A percentile compares a stretch with the other conserved stretches of the same genome.
Evolutionary conservation across 116 monocot species (phyloP).

Genomic region (Posidonia oceanica): DNA sequence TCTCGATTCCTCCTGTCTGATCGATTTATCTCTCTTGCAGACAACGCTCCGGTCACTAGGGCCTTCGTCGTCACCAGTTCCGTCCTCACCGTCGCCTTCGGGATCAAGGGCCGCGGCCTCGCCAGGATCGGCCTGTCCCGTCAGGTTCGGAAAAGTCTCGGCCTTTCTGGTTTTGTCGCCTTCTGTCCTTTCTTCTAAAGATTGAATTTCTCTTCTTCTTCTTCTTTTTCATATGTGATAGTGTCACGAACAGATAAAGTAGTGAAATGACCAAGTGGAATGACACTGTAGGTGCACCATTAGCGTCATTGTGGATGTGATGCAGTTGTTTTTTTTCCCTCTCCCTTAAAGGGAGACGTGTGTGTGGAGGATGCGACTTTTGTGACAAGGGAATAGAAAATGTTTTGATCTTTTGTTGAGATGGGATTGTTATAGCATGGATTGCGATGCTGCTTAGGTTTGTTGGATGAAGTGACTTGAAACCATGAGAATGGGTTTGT

Average conservation of each 20-base stretch:
- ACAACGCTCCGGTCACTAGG: slow-evolving; percentile 80
- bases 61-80: slow-evolving; percentile 42
- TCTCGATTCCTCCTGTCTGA: neutral
- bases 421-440: neutral
- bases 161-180: neutral
- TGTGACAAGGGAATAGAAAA: too few relatives aligned
- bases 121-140: slow-evolving; percentile 46
- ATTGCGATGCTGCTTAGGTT: neutral
- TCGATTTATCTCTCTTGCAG: slow-evolving; percentile 12
- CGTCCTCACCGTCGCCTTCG: slow-evolving; percentile 46
- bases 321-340: too few relatives aligned
- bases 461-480: neutral
- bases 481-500: too few relatives aligned
- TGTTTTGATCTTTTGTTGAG: too few relatives aligned
- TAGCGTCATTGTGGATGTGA: too few relatives aligned
- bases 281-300: too few relatives aligned
- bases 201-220: too few relatives aligned
- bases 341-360: too few relatives aligned
- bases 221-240: too few relatives aligned
- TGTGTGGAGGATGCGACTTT: too few relatives aligned
- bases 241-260: too few relatives aligned
- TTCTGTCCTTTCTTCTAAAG: neutral
- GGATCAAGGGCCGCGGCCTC: slow-evolving; percentile 30
- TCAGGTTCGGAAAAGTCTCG: slow-evolving; percentile 24
- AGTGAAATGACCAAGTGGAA: too few relatives aligned